These are phyloP conservation scores for Breviolum minutum DNA, from an alignment of 73 alveolate species.

Conservation along the genomic window DNA sequence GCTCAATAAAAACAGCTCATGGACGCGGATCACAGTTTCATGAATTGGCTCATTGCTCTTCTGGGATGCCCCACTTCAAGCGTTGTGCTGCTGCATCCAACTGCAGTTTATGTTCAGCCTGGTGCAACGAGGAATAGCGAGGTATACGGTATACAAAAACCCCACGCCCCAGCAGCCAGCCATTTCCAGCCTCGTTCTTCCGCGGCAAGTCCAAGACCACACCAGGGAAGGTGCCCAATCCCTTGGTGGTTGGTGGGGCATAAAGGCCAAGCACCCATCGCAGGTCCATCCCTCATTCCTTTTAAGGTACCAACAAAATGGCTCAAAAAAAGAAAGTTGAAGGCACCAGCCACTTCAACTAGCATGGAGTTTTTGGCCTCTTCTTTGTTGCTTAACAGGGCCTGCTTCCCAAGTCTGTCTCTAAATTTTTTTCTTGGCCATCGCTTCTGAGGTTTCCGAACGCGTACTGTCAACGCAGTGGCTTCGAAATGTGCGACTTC, in stretches of 20 bases:
- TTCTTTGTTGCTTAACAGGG: background rate
- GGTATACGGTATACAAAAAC: background rate
- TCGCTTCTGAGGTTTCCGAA: background rate
- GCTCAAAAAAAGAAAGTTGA: too few relatives aligned
- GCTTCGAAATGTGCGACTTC: slow-evolving; percentile 97
- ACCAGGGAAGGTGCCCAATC: slow-evolving; percentile 97
- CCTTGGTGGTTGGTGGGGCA: too few relatives aligned
- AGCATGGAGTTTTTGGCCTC: background rate
- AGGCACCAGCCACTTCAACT: too few relatives aligned
- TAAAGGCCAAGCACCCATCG: too few relatives aligned
- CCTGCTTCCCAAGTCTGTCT: background rate
- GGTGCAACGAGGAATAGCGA: background rate
- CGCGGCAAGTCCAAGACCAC: slow-evolving; percentile 96
- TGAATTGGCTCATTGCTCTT: background rate
- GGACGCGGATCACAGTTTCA: too few relatives aligned
- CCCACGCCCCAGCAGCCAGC: too few relatives aligned
- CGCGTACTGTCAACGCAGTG: slow-evolving; percentile 96
- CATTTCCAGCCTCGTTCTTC: slow-evolving; percentile 27
- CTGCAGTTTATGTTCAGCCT: slow-evolving; percentile 81
- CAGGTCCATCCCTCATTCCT: too few relatives aligned
- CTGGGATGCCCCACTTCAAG: slow-evolving; percentile 31
- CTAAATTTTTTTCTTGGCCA: background rate
- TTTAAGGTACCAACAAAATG: too few relatives aligned
- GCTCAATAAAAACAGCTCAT: too few relatives aligned
- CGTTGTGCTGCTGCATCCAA: slow-evolving; percentile 76